Evolutionary conservation across 2,329 filamentous ascomycete genomes (phyloP), one percentile per base, ranked within the genome.

Genomic region (Teratosphaeria zuluensis): DNA sequence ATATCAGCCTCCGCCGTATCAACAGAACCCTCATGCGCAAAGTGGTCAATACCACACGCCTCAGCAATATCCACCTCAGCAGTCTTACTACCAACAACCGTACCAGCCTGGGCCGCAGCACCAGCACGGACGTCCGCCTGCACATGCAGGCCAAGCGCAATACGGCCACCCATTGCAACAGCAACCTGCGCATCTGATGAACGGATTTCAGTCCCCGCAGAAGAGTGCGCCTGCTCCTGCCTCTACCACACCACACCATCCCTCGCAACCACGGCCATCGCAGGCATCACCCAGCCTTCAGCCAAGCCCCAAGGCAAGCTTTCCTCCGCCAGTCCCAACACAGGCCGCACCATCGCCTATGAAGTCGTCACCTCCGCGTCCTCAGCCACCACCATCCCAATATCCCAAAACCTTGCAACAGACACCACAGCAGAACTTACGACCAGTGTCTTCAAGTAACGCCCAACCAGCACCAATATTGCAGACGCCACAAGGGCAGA

Each of bases 191-290:
- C 68, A 69, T 51, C 56, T 67, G 28, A 64, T 67, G 57, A 71
- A 72, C 35, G 69, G 70, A 31, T 68, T 67, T 42, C 64, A 66
- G 53, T 67, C 67, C 3, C 67, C 68, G 9, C 61, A 58, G 24
- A 69, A 70, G 55, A 58, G 56, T 31, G 58, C 61, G 14, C 52
- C 60, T 6, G 61, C 57, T n/a, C 58, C 63, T 46, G 56, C 63
- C 4, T 55, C 59, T 30, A 58, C 63, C 21, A 61, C 65, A 30
- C 51, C 53, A 30, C 32, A 31, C 7, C 21, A 16, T 11, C 19
- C 42, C 16, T n/a, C 3, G 35, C 55, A 56, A 19, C 9, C 48
- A 8, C 53, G 54, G 19, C 59, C 61, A 54, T 57, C 59, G 48
- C 62, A 61, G 31, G 58, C 57, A 52, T 65, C 59, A 28, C 58